phyloP scores from a whole-genome alignment of 805 yeast genomes.

The Kodamaea fukazawae region DNA sequence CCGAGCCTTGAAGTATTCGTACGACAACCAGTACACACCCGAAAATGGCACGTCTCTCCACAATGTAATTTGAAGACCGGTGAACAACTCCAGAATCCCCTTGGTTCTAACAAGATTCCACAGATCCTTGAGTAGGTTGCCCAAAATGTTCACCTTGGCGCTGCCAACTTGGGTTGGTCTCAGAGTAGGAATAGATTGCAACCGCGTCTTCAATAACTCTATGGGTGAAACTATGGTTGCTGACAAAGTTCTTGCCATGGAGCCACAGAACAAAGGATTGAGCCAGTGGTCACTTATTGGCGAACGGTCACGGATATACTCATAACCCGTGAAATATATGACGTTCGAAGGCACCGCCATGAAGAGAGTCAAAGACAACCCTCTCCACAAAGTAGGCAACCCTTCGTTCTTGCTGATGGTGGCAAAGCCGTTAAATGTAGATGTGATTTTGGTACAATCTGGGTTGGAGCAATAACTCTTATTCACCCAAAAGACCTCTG shows the following conservation, averaged over 20 bases:
- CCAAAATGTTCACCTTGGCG: conserved; percentile 28
- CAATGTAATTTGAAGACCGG: conserved; percentile 81
- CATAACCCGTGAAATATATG: conserved; percentile 93
- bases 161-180: conserved; percentile 5
- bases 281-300: conserved; percentile 44
- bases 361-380: conserved; percentile 71
- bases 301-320: conserved; percentile 74
- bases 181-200: conserved; percentile 80
- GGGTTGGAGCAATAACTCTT: conserved; percentile 37
- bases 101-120: conserved; percentile 45
- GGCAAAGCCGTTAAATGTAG: conserved; percentile 72
- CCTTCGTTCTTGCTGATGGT: conserved; percentile 77
- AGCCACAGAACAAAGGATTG: conserved; percentile 84
- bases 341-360: conserved; percentile 95
- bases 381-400: conserved; percentile 76
- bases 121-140: conserved; percentile 54
- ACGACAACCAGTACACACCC: conserved; percentile 90
- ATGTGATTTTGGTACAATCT: conserved; percentile 50
- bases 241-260: conserved; percentile 75
- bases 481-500: conserved; percentile 35
- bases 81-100: conserved; percentile 70
- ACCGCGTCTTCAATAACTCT: conserved; percentile 81
- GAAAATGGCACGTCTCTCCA: conserved; percentile 98
- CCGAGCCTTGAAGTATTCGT: conserved; percentile 49
- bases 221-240: conserved; percentile 85